Percentiles rank a stretch among this genome's conserved stretches.
phyloP scores from a whole-genome alignment of 2,329 filamentous ascomycete species.

The Tolypocladium paradoxum region DNA sequence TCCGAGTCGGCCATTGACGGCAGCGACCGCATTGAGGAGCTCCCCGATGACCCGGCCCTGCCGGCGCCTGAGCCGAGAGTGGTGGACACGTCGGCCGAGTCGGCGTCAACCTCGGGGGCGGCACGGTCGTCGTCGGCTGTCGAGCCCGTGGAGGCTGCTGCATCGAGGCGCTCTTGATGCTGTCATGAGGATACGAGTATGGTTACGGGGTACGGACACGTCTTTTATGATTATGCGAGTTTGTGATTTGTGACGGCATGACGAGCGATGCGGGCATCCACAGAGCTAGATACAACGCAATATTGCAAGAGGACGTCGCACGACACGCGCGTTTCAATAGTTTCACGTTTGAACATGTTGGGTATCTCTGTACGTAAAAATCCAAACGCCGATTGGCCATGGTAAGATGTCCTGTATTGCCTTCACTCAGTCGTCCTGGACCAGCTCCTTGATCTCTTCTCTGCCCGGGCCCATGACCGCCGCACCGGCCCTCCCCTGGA shows the following conservation, averaged over 20 bases:
- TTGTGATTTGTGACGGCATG: background rate
- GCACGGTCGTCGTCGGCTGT: background rate
- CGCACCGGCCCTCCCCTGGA: slow-evolving; percentile 32
- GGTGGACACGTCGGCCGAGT: background rate
- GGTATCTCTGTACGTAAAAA: slow-evolving; percentile 12
- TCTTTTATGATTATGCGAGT: background rate
- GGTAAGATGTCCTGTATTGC: no score
- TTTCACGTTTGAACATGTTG: slow-evolving; percentile 3
- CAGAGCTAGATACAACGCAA: background rate
- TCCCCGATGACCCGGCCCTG: slow-evolving; percentile 35
- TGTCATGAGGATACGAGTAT: background rate
- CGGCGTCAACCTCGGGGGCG: background rate
- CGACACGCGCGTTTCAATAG: background rate
- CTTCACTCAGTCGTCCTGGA: slow-evolving; percentile 45
- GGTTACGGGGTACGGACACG: background rate
- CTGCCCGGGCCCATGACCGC: slow-evolving; percentile 31
- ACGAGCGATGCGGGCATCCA: background rate
- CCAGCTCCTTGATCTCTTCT: slow-evolving; percentile 54
- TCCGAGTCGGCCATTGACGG: slow-evolving; percentile 26
- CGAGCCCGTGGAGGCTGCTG: background rate
- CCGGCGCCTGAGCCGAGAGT: slow-evolving; percentile 18
- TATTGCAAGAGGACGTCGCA: background rate
- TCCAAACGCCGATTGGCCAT: background rate
- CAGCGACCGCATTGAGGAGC: slow-evolving; percentile 34
- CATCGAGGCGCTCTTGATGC: background rate